Percentiles rank a stretch among this genome's conserved stretches.
Evolutionary conservation across 805 yeast species (phyloP).

Genomic region (Ogataea paradorogensis): DNA sequence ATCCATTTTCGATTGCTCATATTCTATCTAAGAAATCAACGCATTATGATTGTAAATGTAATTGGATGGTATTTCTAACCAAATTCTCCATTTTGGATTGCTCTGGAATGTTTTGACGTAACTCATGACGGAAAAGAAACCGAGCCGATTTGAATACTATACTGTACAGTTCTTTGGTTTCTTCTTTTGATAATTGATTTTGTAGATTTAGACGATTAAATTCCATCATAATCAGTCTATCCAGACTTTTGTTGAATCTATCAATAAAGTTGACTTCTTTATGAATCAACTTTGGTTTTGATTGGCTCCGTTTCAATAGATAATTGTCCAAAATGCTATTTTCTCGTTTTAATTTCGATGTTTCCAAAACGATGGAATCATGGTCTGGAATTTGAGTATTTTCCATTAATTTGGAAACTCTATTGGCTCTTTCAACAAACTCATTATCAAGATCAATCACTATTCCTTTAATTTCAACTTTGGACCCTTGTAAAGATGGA

Average conservation of each 20-base stretch:
- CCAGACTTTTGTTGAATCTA: conserved; percentile 21
- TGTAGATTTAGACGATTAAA: conserved; percentile 35
- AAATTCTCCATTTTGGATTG: conserved; percentile 35
- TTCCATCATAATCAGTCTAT: conserved; percentile 36
- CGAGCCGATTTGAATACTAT: conserved; percentile 37
- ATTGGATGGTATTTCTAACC: conserved; percentile 33
- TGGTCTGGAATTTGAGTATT: not conserved
- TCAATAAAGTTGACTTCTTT: conserved; percentile 7
- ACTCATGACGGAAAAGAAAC: conserved; percentile 35
- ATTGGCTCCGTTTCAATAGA: conserved; percentile 17
- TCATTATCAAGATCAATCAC: conserved; percentile 16
- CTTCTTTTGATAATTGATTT: conserved; percentile 25
- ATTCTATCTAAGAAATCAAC: not conserved
- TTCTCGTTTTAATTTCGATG: conserved; percentile 15
- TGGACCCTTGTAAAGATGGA: conserved; percentile 12
- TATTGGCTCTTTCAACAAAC: conserved; percentile 9
- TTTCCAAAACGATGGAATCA: conserved; percentile 5
- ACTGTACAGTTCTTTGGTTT: conserved; percentile 34
- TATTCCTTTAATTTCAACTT: conserved; percentile 12
- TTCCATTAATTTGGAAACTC: not conserved
- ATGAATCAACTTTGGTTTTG: not conserved
- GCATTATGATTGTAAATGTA: conserved; percentile 21
- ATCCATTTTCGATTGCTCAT: conserved; percentile 38
- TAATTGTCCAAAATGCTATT: conserved; percentile 22
- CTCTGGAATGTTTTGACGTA: conserved; percentile 20